phyloP scores from a whole-genome alignment of 2,329 filamentous ascomycete species.

The Aspergillus oerlinghausenensis region DNA sequence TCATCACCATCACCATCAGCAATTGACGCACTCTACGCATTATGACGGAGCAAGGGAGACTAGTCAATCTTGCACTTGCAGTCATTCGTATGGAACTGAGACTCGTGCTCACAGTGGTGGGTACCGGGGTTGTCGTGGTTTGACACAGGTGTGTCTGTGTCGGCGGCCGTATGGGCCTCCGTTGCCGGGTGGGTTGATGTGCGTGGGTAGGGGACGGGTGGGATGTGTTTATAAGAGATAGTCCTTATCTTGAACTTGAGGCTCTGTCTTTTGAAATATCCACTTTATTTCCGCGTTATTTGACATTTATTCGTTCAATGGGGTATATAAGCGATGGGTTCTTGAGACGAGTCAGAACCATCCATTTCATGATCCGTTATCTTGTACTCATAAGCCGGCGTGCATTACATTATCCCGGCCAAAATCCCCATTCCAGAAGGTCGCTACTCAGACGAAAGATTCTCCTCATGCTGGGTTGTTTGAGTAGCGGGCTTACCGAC shows the following conservation, averaged over 20 bases:
- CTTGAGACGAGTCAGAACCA: background rate
- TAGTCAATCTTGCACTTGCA: background rate
- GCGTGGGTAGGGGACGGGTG: background rate
- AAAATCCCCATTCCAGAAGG: background rate
- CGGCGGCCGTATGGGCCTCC: slow-evolving; percentile 11
- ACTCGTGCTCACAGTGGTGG: background rate
- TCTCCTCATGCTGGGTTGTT: background rate
- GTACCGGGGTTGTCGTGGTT: background rate
- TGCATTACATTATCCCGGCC: background rate
- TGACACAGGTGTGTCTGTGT: background rate
- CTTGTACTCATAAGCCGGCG: background rate
- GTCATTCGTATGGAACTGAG: background rate
- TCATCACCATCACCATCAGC: background rate
- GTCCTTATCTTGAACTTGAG: background rate
- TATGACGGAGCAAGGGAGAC: background rate
- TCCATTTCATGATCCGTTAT: background rate
- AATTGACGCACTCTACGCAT: background rate
- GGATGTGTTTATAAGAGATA: background rate
- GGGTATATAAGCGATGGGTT: background rate
- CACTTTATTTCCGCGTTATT: background rate
- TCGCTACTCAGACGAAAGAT: background rate
- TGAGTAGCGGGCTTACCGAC: slow-evolving; percentile 16
- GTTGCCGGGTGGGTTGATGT: slow-evolving; percentile 6
- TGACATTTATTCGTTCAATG: background rate
- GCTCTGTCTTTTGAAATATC: background rate